Evolutionary conservation across 2,329 filamentous ascomycete genomes (phyloP), one percentile per base, ranked within the genome.

Genomic region (Fusarium nanum): DNA sequence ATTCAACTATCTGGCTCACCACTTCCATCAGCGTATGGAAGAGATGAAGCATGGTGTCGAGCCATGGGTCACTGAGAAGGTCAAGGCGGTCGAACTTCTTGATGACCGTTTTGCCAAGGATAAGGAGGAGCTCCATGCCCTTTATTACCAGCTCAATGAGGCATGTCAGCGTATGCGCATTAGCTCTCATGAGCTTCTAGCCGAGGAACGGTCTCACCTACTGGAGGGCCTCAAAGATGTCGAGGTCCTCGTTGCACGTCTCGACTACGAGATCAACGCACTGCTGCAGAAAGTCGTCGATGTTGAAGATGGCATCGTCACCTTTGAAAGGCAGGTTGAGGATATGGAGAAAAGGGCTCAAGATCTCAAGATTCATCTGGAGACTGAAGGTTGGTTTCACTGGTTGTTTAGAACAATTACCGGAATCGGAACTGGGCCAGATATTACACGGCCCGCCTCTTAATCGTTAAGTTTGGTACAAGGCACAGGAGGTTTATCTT

Each of bases 231-330:
- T 94, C 65, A 91, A 91, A 78, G 92, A 96, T 68, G 85, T 98
- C 16, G 94, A 97, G 77, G 87, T 91, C 23, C 83, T 97, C 41
- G 89, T 91, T 5, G 93, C 93, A 22, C 94, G 94, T 79, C 84
- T 98, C 58, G 94, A 98, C 75, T 98, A 98, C 79, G 95, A 98
- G 82, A 91, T 98, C 66, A 88, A 91, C 64, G 89, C 90, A 18
- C 83, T 98, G n/a, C 85, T 89, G 50, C 89, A 90, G 49, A 93
- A 93, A 74, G 91, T 97, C 12, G 87, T 92, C 73, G 95, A 98
- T 76, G 92, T 97, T 11, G 94, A 97, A 76, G 92, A 93, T 66
- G 92, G 92, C 2, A 89, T 97, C 1, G 83, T 82, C 13, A 91
- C 94, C 66, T 97, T 97, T 78, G 92, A 94, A 79, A 85, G 88